Percentiles rank a stretch among this genome's conserved stretches.
Evolutionary conservation across 164 flowering plant genomes (phyloP).

Genomic region (Vitis riparia): DNA sequence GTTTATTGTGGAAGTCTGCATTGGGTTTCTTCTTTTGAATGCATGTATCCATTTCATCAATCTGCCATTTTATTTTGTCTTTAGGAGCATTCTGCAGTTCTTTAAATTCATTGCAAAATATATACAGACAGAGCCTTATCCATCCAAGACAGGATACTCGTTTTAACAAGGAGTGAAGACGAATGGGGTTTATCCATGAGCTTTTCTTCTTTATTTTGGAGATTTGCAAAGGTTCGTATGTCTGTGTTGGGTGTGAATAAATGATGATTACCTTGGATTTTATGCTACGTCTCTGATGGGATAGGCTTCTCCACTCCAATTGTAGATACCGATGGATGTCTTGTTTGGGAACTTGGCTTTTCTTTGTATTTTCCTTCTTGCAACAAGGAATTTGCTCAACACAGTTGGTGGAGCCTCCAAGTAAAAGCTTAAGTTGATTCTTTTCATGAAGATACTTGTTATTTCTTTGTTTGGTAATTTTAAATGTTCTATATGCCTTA

Average conservation of each 20-base stretch:
- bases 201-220: slow-evolving; percentile 32
- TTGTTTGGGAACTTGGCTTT: slow-evolving; percentile 52
- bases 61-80: background rate
- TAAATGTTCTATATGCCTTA: no score
- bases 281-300: background rate
- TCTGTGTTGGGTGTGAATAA: background rate
- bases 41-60: slow-evolving; percentile 51
- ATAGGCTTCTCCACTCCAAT: background rate
- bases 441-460: background rate
- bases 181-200: slow-evolving; percentile 28
- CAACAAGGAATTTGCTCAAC: slow-evolving; percentile 29
- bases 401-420: slow-evolving; percentile 26
- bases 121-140: slow-evolving; percentile 33
- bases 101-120: slow-evolving; percentile 1
- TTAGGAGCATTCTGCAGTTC: background rate
- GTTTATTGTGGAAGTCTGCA: slow-evolving; percentile 52
- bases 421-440: slow-evolving; percentile 25
- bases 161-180: slow-evolving; percentile 33
- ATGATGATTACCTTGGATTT: background rate
- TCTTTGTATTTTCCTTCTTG: slow-evolving; percentile 35
- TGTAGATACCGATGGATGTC: slow-evolving; percentile 53
- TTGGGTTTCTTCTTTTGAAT: slow-evolving; percentile 52
- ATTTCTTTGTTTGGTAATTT: no score
- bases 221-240: slow-evolving; percentile 47
- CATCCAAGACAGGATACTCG: slow-evolving; percentile 43